Base-by-base conservation (phyloP, 78 protist species). In the Protostelium mycophagum region DNA sequence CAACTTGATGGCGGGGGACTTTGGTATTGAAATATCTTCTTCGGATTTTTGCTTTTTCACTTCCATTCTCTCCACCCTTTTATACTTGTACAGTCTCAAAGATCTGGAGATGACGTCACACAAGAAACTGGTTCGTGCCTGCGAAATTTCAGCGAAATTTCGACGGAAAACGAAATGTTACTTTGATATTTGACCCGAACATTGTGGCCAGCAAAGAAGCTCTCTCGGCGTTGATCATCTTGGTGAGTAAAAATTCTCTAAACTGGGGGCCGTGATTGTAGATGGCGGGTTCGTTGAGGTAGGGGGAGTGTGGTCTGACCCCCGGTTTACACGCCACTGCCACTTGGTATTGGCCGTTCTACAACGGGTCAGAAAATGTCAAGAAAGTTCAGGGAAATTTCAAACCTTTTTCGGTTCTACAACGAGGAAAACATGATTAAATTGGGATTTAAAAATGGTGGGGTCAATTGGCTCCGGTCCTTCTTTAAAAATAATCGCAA, bases 351-450 rank as follows among this genome's bases (percentile, higher is more conserved):
- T 51, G 73, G 5, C 73, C 73, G 73, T 51, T 51, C 73, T 51
- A 51, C n/a, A n/a, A n/a, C n/a, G n/a, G n/a, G n/a, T n/a, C n/a
- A n/a, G n/a, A n/a, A n/a, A n/a, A n/a, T n/a, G n/a, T n/a, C n/a
- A n/a, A n/a, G n/a, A n/a, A n/a, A n/a, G n/a, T n/a, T n/a, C n/a
- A n/a, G n/a, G n/a, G n/a, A n/a, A n/a, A n/a, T n/a, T n/a, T n/a
- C n/a, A n/a, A n/a, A 51, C 73, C 73, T 5, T 5, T 51, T 5
- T 51, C 31, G 73, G 73, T 51, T 51, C 73, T 16, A 94, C 92
- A 0, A 94, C 94, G 1, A 91, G 91, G 38, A 94, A 84, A 29
- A 94, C 88, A 86, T 92, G 96, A 39, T 90, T 94, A 36, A 94
- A 94, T 37, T 94, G 89, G n/a, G 96, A 94, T 86, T 87, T 88